A percentile compares a stretch with the other conserved stretches of the same genome.
phyloP scores from a whole-genome alignment of 2,329 filamentous ascomycete genomes.

The Thelonectria blattea region DNA sequence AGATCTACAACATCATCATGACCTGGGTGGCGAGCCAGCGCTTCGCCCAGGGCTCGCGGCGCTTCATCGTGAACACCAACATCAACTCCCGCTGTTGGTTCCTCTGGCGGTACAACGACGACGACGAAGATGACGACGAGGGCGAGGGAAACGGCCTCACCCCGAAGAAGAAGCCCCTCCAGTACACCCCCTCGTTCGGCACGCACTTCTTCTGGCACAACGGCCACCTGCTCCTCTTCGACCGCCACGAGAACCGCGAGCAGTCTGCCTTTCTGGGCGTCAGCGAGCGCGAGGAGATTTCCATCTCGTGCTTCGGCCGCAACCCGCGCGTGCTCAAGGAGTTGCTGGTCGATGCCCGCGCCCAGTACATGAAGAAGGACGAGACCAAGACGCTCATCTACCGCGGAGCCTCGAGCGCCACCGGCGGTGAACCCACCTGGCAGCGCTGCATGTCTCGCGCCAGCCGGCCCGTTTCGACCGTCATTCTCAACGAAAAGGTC shows the following conservation, averaged over 20 bases:
- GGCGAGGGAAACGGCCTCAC: conserved; percentile 40
- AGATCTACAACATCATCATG: conserved; percentile 76
- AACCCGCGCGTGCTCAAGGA: conserved; percentile 66
- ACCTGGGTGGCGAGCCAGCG: conserved; percentile 69
- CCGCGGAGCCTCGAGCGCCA: conserved; percentile 56
- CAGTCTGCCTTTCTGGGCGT: conserved; percentile 46
- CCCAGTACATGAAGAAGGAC: conserved; percentile 62
- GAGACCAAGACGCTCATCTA: conserved; percentile 70
- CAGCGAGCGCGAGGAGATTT: conserved; percentile 64
- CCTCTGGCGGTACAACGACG: conserved; percentile 52
- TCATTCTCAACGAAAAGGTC: conserved; percentile 66
- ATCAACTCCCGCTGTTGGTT: conserved; percentile 59
- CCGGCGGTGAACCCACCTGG: conserved; percentile 57
- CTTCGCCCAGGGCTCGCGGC: conserved; percentile 64
- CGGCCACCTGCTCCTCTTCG: conserved; percentile 62
- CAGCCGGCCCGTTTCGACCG: conserved; percentile 67
- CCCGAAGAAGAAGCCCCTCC: conserved; percentile 54
- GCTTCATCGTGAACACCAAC: conserved; percentile 70
- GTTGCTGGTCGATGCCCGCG: conserved; percentile 64
- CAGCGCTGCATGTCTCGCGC: conserved; percentile 67
- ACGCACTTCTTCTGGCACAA: conserved; percentile 73
- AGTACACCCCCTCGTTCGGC: conserved; percentile 72
- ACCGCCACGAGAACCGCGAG: conserved; percentile 56
- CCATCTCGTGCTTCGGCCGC: conserved; percentile 66
- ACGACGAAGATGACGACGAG: conserved; percentile 55